Conservation (phyloP, 1,284 basidiomycete genomes). For the Pisolithus thermaeus region DNA sequence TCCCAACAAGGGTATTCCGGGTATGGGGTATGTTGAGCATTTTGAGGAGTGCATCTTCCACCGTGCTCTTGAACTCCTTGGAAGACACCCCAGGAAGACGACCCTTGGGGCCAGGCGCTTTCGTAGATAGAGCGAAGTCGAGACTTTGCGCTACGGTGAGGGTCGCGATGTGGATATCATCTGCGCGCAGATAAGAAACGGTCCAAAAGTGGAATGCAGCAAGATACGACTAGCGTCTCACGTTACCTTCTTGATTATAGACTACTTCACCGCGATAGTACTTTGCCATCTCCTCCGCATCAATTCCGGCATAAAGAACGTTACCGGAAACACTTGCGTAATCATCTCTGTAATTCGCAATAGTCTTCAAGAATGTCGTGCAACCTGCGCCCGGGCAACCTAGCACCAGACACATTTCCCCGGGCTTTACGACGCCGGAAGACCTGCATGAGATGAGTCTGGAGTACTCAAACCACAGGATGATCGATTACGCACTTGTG, state of each 20-base stretch:
- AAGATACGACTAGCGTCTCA: too few relatives aligned
- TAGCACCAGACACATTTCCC: constrained; percentile 51
- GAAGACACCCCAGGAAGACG: constrained; percentile 59
- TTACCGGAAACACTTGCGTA: constrained; percentile 60
- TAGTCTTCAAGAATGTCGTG: constrained; percentile 71
- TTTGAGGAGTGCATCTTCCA: constrained; percentile 59
- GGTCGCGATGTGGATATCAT: constrained; percentile 74
- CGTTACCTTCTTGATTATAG: constrained; percentile 73
- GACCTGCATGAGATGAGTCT: constrained; percentile 40
- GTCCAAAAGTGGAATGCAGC: neutral
- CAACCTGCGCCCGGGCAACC: constrained; percentile 82
- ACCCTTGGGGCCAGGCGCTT: constrained; percentile 67
- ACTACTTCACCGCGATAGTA: constrained; percentile 79
- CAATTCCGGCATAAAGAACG: constrained; percentile 70
- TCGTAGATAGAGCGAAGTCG: constrained; percentile 61
- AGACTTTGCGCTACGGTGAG: constrained; percentile 72
- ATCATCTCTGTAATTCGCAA: constrained; percentile 65
- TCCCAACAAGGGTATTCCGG: constrained; percentile 73
- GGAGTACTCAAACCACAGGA: neutral
- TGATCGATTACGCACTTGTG: constrained; percentile 50
- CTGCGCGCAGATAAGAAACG: constrained; percentile 21
- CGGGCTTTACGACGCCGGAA: constrained; percentile 58
- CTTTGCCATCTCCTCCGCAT: constrained; percentile 57
- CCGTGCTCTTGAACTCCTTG: constrained; percentile 52
- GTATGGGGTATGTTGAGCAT: constrained; percentile 81